Percentiles rank a stretch among this genome's conserved stretches.
phyloP scores from a whole-genome alignment of 805 yeast genomes.

The Starmerella scarabaei region DNA sequence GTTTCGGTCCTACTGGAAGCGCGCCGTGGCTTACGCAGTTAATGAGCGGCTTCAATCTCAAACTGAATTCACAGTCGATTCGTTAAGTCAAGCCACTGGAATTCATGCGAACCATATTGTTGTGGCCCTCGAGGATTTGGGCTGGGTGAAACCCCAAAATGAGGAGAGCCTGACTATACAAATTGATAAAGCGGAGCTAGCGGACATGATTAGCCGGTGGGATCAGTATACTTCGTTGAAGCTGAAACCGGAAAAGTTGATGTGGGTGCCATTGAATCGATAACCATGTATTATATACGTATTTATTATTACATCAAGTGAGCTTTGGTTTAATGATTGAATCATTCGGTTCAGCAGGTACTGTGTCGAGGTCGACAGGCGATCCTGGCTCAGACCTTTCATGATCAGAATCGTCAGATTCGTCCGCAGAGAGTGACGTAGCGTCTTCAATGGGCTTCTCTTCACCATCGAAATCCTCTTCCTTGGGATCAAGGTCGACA shows the following conservation, averaged over 20 bases:
- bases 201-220: not conserved
- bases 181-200: too few species aligned
- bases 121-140: constrained; percentile 69
- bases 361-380: too few species aligned
- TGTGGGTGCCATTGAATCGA: constrained; percentile 8
- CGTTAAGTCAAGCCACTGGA: constrained; percentile 58
- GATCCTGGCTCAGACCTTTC: too few species aligned
- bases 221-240: not conserved
- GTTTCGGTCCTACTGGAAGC: constrained; percentile 78
- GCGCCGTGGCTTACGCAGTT: constrained; percentile 44
- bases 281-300: not conserved
- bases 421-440: too few species aligned
- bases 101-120: constrained; percentile 79
- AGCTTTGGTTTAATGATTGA: too few species aligned
- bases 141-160: constrained; percentile 41
- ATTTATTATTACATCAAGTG: too few species aligned
- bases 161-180: not conserved
- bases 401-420: too few species aligned
- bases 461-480: not conserved
- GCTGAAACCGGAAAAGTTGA: constrained; percentile 6
- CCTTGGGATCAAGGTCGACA: not conserved
- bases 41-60: constrained; percentile 4
- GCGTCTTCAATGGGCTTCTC: not conserved
- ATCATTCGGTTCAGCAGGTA: too few species aligned
- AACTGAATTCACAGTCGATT: constrained; percentile 36